Percentiles rank a stretch among this genome's conserved stretches.
Conservation (phyloP, 2,329 filamentous ascomycete species). For the Fusarium tuaranense region DNA sequence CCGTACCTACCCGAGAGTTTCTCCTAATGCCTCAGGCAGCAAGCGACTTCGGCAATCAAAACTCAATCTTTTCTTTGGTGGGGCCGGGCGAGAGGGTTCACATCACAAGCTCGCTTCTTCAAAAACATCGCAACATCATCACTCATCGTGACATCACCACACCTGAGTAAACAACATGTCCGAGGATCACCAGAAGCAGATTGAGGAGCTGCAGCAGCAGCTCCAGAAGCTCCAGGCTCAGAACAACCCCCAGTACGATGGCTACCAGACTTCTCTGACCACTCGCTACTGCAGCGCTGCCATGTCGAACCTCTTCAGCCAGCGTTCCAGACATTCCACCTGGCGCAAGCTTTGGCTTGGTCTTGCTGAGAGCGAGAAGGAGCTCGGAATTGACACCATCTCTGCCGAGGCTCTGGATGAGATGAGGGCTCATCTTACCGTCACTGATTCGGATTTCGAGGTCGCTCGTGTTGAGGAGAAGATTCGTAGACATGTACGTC, state of each 20-base stretch:
- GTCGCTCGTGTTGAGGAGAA: slow-evolving; percentile 33
- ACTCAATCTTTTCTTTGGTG: background rate
- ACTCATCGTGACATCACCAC: background rate
- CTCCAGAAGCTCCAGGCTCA: background rate
- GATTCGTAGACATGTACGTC: slow-evolving; percentile 19
- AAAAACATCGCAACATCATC: background rate
- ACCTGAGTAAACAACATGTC: background rate
- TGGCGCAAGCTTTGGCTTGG: slow-evolving; percentile 35
- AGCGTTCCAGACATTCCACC: slow-evolving; percentile 22
- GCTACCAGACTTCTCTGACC: background rate
- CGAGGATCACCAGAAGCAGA: background rate
- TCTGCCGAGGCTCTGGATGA: slow-evolving; percentile 33
- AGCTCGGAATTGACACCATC: slow-evolving; percentile 31
- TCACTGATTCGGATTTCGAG: slow-evolving; percentile 32
- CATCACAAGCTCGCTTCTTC: background rate
- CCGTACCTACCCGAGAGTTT: background rate
- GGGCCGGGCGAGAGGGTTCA: background rate
- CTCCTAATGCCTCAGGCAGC: background rate
- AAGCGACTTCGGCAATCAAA: background rate
- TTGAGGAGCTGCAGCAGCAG: background rate
- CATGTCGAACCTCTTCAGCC: background rate
- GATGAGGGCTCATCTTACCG: slow-evolving; percentile 23
- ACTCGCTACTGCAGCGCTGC: background rate
- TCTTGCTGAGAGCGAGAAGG: slow-evolving; percentile 32
- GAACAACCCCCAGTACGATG: background rate